phyloP scores from a whole-genome alignment of 2,329 filamentous ascomycete species.

The Alternaria sp. region DNA sequence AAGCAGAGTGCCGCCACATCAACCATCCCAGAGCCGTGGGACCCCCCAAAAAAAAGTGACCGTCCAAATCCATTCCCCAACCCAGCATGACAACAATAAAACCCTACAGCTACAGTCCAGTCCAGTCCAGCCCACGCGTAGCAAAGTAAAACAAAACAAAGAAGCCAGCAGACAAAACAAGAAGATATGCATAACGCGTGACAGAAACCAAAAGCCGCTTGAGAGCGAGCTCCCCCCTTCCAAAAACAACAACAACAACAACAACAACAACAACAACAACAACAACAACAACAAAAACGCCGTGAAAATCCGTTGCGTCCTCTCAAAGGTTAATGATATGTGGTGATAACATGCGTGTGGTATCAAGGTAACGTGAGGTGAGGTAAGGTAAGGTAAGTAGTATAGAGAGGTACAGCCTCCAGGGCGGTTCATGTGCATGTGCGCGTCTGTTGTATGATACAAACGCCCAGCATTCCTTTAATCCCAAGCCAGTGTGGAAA shows the following conservation, averaged over 20 bases:
- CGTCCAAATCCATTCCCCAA: background rate
- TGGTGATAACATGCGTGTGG: background rate
- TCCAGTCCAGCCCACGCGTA: background rate
- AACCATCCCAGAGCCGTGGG: background rate
- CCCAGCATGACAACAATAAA: constrained; percentile 3
- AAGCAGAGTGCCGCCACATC: background rate
- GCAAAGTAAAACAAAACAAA: background rate
- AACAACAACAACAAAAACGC: background rate
- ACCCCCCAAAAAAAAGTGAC: background rate
- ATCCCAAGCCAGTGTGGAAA: background rate
- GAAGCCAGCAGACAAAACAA: background rate
- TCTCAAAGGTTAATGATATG: background rate
- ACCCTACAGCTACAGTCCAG: constrained; percentile 2
- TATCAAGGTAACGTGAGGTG: constrained; percentile 2
- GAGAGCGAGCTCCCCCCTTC: background rate
- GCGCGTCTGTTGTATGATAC: background rate
- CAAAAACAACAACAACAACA: too few relatives aligned
- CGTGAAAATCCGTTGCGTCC: background rate
- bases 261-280: too few relatives aligned
- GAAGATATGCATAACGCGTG: background rate
- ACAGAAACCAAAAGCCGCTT: background rate
- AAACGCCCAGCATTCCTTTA: background rate
- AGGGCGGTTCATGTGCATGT: constrained; percentile 1
- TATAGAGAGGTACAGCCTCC: constrained; percentile 1
- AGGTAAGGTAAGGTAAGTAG: background rate